Percentiles rank a stretch among this genome's conserved stretches.
These are phyloP conservation scores for Penicillium bovifimosum DNA, from an alignment of 495 filamentous ascomycete species.

Conservation along the genomic window DNA sequence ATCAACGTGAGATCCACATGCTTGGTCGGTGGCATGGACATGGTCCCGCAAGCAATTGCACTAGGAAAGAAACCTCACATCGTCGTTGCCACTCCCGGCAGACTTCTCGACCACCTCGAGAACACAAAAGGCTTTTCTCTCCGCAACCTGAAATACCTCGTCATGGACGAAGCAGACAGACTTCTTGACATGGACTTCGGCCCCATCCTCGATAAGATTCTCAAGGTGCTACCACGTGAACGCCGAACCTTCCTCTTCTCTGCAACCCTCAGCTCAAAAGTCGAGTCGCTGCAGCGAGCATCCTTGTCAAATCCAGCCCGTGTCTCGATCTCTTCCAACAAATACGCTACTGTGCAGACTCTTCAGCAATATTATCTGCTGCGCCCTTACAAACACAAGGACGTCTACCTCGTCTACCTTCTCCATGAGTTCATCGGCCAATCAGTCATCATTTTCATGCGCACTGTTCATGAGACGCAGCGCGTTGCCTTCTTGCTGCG, in stretches of 20 bases:
- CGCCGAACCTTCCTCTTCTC: constrained; percentile 83
- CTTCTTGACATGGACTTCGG: constrained; percentile 94
- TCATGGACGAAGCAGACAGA: constrained; percentile 93
- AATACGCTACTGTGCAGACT: constrained; percentile 84
- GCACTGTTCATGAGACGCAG: constrained; percentile 91
- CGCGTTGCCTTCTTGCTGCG: constrained; percentile 76
- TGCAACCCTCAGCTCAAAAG: constrained; percentile 87
- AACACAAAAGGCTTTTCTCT: constrained; percentile 95
- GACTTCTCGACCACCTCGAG: constrained; percentile 88
- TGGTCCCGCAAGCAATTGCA: constrained; percentile 82
- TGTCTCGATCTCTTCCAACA: constrained; percentile 67
- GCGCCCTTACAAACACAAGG: constrained; percentile 85
- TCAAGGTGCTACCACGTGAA: constrained; percentile 81
- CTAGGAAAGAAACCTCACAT: constrained; percentile 90
- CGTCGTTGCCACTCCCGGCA: constrained; percentile 78
- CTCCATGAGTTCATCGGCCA: constrained; percentile 82
- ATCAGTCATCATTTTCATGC: constrained; percentile 78
- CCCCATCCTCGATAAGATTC: constrained; percentile 83
- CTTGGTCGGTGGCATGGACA: constrained; percentile 90
- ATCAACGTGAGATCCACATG: constrained; percentile 75
- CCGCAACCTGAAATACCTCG: constrained; percentile 71
- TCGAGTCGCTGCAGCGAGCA: constrained; percentile 86
- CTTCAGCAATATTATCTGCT: constrained; percentile 78
- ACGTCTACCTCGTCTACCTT: constrained; percentile 80
- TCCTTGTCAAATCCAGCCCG: constrained; percentile 72